Percentiles rank a stretch among this genome's conserved stretches.
Evolutionary conservation across 179 eudicot genomes (phyloP).

Genomic region (Gypsophila paniculata): DNA sequence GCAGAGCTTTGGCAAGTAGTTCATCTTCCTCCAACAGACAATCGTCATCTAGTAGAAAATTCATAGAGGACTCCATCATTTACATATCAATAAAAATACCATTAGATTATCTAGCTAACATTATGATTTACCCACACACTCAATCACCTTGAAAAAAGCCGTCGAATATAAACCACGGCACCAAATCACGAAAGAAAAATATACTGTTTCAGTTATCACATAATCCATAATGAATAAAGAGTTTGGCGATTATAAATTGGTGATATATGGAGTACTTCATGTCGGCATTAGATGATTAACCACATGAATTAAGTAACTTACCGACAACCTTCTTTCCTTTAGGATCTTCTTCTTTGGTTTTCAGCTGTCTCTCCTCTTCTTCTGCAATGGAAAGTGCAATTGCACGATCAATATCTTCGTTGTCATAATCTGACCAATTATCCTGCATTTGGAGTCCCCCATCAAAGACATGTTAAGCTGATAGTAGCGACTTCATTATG

Average conservation of each 20-base stretch:
- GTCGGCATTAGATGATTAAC: not conserved
- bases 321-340: constrained; percentile 86
- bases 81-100: not conserved
- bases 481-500: not conserved
- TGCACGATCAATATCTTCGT: constrained; percentile 83
- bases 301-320: constrained; percentile 28
- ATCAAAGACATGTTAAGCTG: not conserved
- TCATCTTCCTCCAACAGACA: constrained; percentile 77
- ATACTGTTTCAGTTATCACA: not conserved
- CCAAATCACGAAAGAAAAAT: not conserved
- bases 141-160: not conserved
- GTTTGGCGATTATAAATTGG: not conserved
- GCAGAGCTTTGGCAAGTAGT: constrained; percentile 82
- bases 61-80: constrained; percentile 7
- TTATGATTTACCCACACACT: not conserved
- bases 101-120: not conserved
- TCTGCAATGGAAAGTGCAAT: constrained; percentile 85
- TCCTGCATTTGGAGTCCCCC: constrained; percentile 47
- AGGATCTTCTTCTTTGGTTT: constrained; percentile 37
- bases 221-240: not conserved
- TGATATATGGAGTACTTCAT: not conserved
- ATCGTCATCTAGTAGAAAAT: constrained; percentile 40
- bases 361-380: constrained; percentile 41
- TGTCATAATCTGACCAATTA: constrained; percentile 51
- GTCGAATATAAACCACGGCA: not conserved